Base-by-base conservation (phyloP, 352 stramenopile species). In the Pythium brachiatum region DNA sequence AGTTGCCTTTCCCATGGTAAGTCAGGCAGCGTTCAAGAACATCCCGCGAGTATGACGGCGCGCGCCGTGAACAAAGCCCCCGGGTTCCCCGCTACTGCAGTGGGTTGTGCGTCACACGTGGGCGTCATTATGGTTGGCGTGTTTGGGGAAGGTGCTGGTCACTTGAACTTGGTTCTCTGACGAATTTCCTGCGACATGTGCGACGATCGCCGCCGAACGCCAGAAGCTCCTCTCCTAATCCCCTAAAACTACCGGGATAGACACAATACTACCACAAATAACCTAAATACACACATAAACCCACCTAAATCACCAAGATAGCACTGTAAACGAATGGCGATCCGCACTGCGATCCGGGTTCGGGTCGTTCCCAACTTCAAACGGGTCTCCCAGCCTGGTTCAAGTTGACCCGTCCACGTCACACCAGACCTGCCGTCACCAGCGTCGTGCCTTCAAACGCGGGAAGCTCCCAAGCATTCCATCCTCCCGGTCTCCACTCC, bases 341-440 rank as follows among this genome's bases (percentile, higher is more conserved):
- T 34, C 39, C 25, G 39, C 39, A 11, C 9, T 18, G 34, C 47
- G 47, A 60, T 56, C 39, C 52, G 46, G 62, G 41, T 63, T 56
- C 25, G 43, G 62, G 46, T 57, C 44, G 25, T 36, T 3, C 26
- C 5, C 26, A 29, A 53, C 52, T 32, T 54, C 57, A 57, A 51
- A 64, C 52, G 60, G 51, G 60, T 57, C 53, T 53, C 18, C 3
- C 7, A 48, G 39, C 62, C 47, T 73, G 66, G 51, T 73, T 73
- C 66, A 73, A 73, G 60, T 73, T 73, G 66, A 62, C 66, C 66
- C 66, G 62, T 53, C 61, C 56, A 62, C 50, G 43, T 64, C 57
- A 50, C 46, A 52, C 51, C 16, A n/a, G 32, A 8, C 25, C 26
- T 47, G 44, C 48, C 50, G 41, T 41, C 50, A 53, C 47, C 32